Conservation (phyloP, 2,329 filamentous ascomycete genomes). For the Verticillium isaacii region DNA sequence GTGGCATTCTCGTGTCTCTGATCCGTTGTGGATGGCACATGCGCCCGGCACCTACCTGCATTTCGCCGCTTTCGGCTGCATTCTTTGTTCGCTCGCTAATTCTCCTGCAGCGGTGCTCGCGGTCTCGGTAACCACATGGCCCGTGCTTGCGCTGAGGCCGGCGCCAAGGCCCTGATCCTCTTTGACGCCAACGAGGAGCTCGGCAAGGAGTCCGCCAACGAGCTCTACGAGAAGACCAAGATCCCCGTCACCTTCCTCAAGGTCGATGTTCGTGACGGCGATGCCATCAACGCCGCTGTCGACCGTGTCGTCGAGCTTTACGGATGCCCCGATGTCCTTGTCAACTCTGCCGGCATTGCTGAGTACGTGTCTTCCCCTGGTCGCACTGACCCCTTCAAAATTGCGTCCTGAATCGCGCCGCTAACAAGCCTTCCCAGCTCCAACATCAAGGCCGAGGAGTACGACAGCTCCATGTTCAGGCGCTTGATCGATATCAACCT, state of each 20-base stretch:
- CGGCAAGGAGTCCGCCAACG: slow-evolving; percentile 63
- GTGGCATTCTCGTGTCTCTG: neutral
- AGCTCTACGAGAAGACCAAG: slow-evolving; percentile 67
- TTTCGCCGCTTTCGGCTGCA: neutral
- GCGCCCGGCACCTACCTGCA: neutral
- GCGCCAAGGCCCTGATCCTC: slow-evolving; percentile 68
- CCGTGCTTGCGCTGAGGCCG: slow-evolving; percentile 70
- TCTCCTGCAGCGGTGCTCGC: slow-evolving; percentile 50
- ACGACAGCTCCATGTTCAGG: slow-evolving; percentile 72
- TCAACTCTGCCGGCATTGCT: slow-evolving; percentile 76
- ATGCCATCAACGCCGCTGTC: slow-evolving; percentile 65
- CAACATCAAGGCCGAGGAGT: slow-evolving; percentile 77
- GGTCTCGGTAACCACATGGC: slow-evolving; percentile 78
- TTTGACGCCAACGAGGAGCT: slow-evolving; percentile 74
- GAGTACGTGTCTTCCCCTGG: slow-evolving; percentile 42
- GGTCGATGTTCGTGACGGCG: slow-evolving; percentile 70
- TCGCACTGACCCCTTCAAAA: slow-evolving; percentile 1
- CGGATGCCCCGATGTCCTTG: slow-evolving; percentile 67
- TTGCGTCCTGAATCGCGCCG: neutral
- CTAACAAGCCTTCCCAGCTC: slow-evolving; percentile 34
- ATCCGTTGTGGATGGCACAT: slow-evolving; percentile 28
- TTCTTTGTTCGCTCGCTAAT: neutral
- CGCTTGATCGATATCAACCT: slow-evolving; percentile 79
- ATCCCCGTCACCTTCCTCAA: slow-evolving; percentile 73
- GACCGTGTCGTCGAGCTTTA: slow-evolving; percentile 61